Conservation (phyloP, 441 rosid genomes). For the Erysimum pusillum region DNA sequence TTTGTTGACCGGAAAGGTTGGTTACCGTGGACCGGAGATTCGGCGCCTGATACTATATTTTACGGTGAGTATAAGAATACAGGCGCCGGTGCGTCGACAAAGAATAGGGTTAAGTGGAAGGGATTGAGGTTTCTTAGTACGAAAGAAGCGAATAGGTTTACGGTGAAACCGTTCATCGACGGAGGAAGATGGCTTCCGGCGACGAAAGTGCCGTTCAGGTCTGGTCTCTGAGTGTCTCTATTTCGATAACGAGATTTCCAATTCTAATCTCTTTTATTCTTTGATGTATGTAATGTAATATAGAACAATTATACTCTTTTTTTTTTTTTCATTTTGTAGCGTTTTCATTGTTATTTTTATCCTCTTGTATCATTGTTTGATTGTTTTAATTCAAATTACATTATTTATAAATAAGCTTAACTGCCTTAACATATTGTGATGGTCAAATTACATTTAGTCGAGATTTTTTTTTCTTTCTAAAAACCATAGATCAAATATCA, state of each 20-base stretch:
- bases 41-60: constrained; percentile 52
- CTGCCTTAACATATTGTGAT: background rate
- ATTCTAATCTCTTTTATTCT: constrained; percentile 11
- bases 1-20: constrained; percentile 63
- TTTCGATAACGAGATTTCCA: background rate
- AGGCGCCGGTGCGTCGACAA: constrained; percentile 58
- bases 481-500: too few relatives aligned
- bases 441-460: background rate
- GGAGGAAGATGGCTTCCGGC: constrained; percentile 47
- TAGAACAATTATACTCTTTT: background rate
- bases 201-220: constrained; percentile 41
- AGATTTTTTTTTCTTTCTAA: too few relatives aligned
- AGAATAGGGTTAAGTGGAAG: constrained; percentile 64
- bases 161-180: constrained; percentile 46
- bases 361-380: background rate
- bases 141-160: constrained; percentile 47
- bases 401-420: background rate
- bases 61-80: constrained; percentile 65
- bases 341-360: background rate
- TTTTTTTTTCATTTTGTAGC: constrained; percentile 1
- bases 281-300: background rate
- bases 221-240: constrained; percentile 41
- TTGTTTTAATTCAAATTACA: background rate
- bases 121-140: constrained; percentile 51
- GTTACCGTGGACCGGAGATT: constrained; percentile 62